Evolutionary conservation across 1,139 yeast genomes (phyloP), one percentile per base, ranked within the genome.

Genomic region (Yamadazyma dushanensis): DNA sequence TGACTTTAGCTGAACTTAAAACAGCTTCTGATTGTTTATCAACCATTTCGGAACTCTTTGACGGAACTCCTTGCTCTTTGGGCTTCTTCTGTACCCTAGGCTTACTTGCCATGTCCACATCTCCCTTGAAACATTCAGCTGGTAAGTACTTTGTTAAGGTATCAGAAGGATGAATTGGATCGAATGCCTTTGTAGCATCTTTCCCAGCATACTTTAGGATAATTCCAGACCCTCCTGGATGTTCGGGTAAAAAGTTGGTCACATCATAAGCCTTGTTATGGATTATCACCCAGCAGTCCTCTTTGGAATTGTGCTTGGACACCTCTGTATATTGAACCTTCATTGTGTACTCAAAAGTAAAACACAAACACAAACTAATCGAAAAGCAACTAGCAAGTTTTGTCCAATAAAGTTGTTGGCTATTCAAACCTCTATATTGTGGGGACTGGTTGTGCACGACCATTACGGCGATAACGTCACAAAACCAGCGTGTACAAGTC

Each of bases 141-240:
- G 55, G 53, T 48, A 70, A 61, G 41, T 70, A 69, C 49, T 67
- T 70, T 15, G 51, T 78, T 32, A 89, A 66, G 8, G 89, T 83
- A 49, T 84, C 92, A 11, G 83, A 76, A 0, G 96, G 95, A 59
- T 90, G 98, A 39, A 90, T 73, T 7, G 95, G 95, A 42, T 74
- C 78, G 53, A 76, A 76, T 9, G 72, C 79, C 47, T 73, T 74
- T 23, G 82, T 74, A n/a, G 80, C 80, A 47, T 76, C 81, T 39
- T 70, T 64, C 1, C 82, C 82, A 7, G 80, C 81, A 45, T 71
- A 73, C 47, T 72, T 71, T 43, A 76, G 53, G 30, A 76, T 73
- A 29, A 76, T 71, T 7, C 63, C 75, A 1, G 68, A 53, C 3
- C 82, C 82, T 10, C 81, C 81, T 0, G 81, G 81, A 43, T 75